These are phyloP conservation scores for Royoungia palumana DNA, from an alignment of 768 basidiomycete species.

Conservation along the genomic window DNA sequence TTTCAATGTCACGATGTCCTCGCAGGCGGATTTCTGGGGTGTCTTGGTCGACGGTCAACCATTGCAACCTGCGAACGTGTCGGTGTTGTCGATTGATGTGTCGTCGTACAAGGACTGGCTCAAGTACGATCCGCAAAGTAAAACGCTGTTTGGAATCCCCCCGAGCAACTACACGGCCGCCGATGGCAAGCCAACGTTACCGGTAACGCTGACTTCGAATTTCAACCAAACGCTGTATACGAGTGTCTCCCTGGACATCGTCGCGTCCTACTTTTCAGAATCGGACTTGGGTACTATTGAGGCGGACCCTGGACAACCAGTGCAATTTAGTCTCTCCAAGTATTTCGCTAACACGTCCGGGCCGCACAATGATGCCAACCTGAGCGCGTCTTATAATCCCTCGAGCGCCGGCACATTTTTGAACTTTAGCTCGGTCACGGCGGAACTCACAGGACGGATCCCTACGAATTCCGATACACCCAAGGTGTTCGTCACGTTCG, in stretches of 20 bases:
- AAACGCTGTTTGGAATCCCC: conserved; percentile 64
- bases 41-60: conserved; percentile 59
- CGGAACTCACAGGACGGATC: conserved; percentile 53
- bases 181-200: conserved; percentile 41
- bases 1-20: conserved; percentile 51
- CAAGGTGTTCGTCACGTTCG: conserved; percentile 54
- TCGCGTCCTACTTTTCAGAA: conserved; percentile 68
- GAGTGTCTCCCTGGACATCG: conserved; percentile 60
- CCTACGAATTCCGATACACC: conserved; percentile 43
- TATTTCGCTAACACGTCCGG: conserved; percentile 51
- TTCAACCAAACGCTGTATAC: conserved; percentile 69
- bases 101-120: conserved; percentile 56
- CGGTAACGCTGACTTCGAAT: conserved; percentile 56
- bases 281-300: conserved; percentile 55
- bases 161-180: conserved; percentile 40
- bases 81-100: conserved; percentile 55
- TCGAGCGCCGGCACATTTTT: conserved; percentile 47
- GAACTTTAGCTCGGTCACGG: conserved; percentile 43
- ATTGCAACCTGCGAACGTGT: conserved; percentile 58
- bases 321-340: conserved; percentile 52
- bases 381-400: conserved; percentile 58
- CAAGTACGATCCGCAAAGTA: conserved; percentile 51
- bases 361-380: conserved; percentile 43
- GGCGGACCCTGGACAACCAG: conserved; percentile 45
- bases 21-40: conserved; percentile 58